phyloP scores from a whole-genome alignment of 441 rosid species.

The Manihot esculenta region DNA sequence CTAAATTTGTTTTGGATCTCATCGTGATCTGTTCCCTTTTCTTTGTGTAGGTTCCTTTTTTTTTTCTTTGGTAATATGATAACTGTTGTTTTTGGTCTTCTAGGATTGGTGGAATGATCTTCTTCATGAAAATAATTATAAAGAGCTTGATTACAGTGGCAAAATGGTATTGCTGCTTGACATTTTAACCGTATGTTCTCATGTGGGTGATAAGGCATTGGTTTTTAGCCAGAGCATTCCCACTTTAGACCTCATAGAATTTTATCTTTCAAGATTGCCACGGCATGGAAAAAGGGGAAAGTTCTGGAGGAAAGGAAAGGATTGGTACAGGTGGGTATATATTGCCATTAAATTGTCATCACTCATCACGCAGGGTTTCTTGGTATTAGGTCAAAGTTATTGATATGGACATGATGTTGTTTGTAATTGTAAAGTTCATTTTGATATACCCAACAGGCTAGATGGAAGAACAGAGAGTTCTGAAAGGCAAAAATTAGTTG shows the following conservation, averaged over 20 bases:
- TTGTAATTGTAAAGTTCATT: constrained; percentile 3
- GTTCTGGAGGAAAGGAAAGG: constrained; percentile 95
- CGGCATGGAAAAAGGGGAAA: constrained; percentile 74
- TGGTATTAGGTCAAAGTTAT: neutral
- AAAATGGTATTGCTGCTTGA: constrained; percentile 98
- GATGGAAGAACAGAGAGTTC: constrained; percentile 99
- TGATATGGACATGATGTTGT: neutral
- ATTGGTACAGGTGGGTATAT: constrained; percentile 92
- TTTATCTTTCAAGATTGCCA: constrained; percentile 80
- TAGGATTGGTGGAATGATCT: constrained; percentile 99
- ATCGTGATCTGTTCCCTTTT: neutral
- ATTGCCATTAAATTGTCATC: neutral
- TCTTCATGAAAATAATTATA: constrained; percentile 70
- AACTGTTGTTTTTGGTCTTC: neutral
- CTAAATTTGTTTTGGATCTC: neutral
- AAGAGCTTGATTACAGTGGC: constrained; percentile 78
- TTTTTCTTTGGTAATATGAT: neutral
- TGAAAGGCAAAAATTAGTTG: constrained; percentile 94
- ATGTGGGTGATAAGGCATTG: constrained; percentile 86
- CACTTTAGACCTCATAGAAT: constrained; percentile 94
- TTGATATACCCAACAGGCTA: constrained; percentile 51
- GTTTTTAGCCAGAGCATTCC: constrained; percentile 99
- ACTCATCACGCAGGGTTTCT: neutral
- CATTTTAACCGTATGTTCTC: constrained; percentile 72
- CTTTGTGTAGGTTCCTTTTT: neutral